These are phyloP conservation scores for Nakataea oryzae DNA, from an alignment of 2,329 filamentous ascomycete species.

Conservation along the genomic window DNA sequence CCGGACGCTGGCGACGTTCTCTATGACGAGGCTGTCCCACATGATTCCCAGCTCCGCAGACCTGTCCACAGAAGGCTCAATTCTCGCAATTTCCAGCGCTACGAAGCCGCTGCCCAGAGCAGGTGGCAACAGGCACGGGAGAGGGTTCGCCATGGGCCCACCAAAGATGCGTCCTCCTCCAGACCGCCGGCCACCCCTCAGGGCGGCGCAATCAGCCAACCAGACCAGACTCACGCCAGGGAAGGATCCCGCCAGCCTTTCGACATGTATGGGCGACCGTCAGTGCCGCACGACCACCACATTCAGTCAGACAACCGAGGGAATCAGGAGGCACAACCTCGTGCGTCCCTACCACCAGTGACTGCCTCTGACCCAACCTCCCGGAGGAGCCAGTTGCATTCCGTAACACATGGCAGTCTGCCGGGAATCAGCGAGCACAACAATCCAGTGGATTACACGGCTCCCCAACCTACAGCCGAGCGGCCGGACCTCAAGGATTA, in stretches of 20 bases:
- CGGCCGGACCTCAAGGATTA: conserved; percentile 26
- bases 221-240: background rate
- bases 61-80: conserved; percentile 1
- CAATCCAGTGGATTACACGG: background rate
- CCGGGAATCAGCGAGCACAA: background rate
- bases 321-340: background rate
- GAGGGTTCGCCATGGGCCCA: background rate
- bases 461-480: background rate
- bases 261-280: background rate
- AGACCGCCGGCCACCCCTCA: background rate
- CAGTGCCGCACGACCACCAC: background rate
- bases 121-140: conserved; percentile 2
- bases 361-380: background rate
- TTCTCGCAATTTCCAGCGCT: background rate
- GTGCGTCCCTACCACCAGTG: background rate
- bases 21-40: background rate
- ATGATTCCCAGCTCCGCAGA: background rate
- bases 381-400: background rate
- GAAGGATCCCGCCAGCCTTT: background rate
- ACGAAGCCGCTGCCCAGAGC: conserved; percentile 3
- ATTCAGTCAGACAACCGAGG: background rate
- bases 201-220: background rate
- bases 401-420: background rate
- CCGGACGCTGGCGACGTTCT: background rate
- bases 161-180: background rate